Conservation (phyloP, 805 yeast genomes). For the Zygosaccharomyces rouxii region DNA sequence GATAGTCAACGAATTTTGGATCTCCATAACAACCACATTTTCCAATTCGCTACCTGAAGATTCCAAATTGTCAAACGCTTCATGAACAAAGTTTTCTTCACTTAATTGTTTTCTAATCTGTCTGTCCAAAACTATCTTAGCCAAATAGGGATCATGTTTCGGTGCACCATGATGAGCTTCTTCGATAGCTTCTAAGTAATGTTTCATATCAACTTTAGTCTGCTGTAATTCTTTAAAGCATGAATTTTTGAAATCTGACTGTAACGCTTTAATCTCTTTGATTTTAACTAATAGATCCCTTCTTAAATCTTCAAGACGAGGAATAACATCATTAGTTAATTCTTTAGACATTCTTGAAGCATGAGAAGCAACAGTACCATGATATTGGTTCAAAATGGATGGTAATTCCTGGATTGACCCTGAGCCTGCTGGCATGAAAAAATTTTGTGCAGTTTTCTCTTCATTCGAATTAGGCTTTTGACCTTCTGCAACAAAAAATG, state of each 20-base stretch:
- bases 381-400: conserved; percentile 60
- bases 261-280: conserved; percentile 76
- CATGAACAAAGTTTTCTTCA: conserved; percentile 83
- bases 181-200: conserved; percentile 60
- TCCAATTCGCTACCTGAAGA: conserved; percentile 84
- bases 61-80: conserved; percentile 83
- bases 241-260: conserved; percentile 78
- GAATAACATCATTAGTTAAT: conserved; percentile 55
- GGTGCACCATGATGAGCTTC: conserved; percentile 47
- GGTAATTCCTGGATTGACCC: conserved; percentile 85
- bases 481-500: conserved; percentile 32
- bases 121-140: conserved; percentile 66
- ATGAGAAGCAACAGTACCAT: conserved; percentile 52
- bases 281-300: conserved; percentile 79
- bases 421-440: conserved; percentile 72
- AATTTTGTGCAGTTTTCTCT: conserved; percentile 35
- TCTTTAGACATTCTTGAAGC: conserved; percentile 59
- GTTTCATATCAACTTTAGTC: conserved; percentile 53
- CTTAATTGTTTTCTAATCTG: conserved; percentile 71
- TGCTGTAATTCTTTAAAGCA: conserved; percentile 64
- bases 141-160: conserved; percentile 73
- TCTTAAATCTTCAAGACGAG: conserved; percentile 61
- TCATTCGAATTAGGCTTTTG: conserved; percentile 26
- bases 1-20: conserved; percentile 73
- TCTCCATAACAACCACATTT: conserved; percentile 77